Evolutionary conservation across 2,329 filamentous ascomycete species (phyloP).

Genomic region (Nothophaeocryptopus gaeumannii): DNA sequence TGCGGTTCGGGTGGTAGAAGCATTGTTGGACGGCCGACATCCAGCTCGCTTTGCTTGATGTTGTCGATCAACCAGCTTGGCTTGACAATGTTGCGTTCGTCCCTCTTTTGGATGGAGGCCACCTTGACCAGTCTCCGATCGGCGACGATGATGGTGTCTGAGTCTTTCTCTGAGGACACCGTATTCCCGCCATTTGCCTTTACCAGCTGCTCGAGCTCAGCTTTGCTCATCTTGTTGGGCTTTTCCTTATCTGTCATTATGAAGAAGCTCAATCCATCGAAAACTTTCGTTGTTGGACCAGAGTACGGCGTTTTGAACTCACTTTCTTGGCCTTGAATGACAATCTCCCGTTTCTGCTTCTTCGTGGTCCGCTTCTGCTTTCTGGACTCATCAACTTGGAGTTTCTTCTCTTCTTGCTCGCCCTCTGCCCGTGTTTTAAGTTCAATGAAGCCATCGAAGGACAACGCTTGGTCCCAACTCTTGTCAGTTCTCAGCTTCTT

Average conservation of each 20-base stretch:
- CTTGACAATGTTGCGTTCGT: conserved; percentile 68
- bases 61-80: conserved; percentile 84
- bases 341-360: conserved; percentile 63
- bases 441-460: conserved; percentile 71
- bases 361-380: conserved; percentile 61
- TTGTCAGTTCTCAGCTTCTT: conserved; percentile 78
- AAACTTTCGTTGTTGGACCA: conserved; percentile 62
- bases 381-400: conserved; percentile 67
- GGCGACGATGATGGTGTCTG: conserved; percentile 68
- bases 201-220: conserved; percentile 74
- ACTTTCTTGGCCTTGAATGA: conserved; percentile 69
- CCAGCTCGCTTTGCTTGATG: conserved; percentile 56
- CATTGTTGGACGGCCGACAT: conserved; percentile 49
- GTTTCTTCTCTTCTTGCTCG: conserved; percentile 68
- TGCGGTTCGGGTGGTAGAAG: conserved; percentile 64
- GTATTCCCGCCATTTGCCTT: conserved; percentile 80
- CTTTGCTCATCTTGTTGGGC: conserved; percentile 71
- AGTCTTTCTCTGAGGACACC: conserved; percentile 67
- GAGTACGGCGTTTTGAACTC: conserved; percentile 52
- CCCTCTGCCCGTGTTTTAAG: conserved; percentile 67
- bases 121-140: conserved; percentile 80
- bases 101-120: conserved; percentile 73
- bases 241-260: conserved; percentile 72
- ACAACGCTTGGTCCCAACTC: conserved; percentile 75
- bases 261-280: conserved; percentile 73